Conservation (phyloP, 495 filamentous ascomycete species). For the Trypethelium eluteriae region DNA sequence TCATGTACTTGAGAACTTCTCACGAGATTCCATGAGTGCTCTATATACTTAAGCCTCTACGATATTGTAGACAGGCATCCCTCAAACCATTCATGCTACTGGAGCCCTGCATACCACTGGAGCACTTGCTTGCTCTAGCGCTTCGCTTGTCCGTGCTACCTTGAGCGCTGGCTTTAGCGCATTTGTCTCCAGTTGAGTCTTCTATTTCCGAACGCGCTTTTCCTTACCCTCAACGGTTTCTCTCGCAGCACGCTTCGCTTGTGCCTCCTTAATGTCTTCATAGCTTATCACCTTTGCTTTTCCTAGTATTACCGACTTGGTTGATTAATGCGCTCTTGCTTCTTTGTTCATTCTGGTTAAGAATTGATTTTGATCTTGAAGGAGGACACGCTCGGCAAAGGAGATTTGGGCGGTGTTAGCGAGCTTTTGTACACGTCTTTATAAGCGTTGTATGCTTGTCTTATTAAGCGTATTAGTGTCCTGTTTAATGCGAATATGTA, state of each 20-base stretch:
- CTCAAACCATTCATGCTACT: constrained; percentile 11
- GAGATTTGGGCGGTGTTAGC: no score
- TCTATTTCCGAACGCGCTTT: constrained; percentile 4
- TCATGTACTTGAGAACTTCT: no score
- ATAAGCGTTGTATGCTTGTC: constrained; percentile 14
- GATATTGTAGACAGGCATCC: no score
- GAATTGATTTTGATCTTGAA: constrained; percentile 16
- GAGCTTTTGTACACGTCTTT: constrained; percentile 20
- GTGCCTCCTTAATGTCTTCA: constrained; percentile 17
- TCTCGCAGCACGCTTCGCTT: constrained; percentile 18
- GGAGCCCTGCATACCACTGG: constrained; percentile 5
- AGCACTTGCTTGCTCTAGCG: no score
- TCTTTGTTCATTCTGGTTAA: constrained; percentile 21
- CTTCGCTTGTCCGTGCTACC: no score
- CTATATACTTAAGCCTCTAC: no score
- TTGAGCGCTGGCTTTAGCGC: constrained; percentile 9
- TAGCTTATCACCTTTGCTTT: constrained; percentile 22
- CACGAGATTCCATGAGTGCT: no score
- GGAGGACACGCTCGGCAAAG: constrained; percentile 12
- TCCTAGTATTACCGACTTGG: constrained; percentile 17
- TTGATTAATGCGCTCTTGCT: constrained; percentile 18
- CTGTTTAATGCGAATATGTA: constrained; percentile 21
- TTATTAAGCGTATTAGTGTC: constrained; percentile 18
- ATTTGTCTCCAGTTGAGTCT: constrained; percentile 8
- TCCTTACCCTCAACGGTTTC: constrained; percentile 10